Conservation (phyloP, 257 asterid species). For the Ehretia macrophylla region DNA sequence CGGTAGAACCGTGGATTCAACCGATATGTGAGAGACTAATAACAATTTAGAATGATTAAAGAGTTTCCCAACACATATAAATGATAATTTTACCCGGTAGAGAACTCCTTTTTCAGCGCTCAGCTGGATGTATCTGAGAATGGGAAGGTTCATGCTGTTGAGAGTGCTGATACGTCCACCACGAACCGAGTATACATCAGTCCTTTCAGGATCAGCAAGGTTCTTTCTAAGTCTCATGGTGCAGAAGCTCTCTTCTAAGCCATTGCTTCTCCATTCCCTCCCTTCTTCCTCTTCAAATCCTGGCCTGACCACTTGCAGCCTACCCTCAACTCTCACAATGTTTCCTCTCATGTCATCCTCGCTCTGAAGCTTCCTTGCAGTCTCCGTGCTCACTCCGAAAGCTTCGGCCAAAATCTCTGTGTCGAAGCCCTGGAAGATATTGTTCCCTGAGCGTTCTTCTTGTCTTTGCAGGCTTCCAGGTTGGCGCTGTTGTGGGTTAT, state of each 20-base stretch:
- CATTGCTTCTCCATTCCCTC: conserved; percentile 19
- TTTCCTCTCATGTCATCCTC: conserved; percentile 37
- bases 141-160: conserved; percentile 54
- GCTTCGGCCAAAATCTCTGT: conserved; percentile 27
- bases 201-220: conserved; percentile 29
- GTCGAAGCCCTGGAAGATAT: conserved; percentile 31
- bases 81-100: conserved; percentile 33
- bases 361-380: conserved; percentile 25
- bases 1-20: too few species aligned
- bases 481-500: conserved; percentile 17
- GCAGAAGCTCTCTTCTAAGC: conserved; percentile 60
- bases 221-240: conserved; percentile 34
- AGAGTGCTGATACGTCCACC: conserved; percentile 48
- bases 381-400: conserved; percentile 23
- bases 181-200: conserved; percentile 49
- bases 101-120: conserved; percentile 55
- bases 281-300: conserved; percentile 14
- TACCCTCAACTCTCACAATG: conserved; percentile 35
- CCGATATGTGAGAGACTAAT: too few species aligned
- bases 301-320: conserved; percentile 30
- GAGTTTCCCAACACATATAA: too few species aligned
- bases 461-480: conserved; percentile 5
- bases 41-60: too few species aligned
- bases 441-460: conserved; percentile 18
- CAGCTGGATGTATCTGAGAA: conserved; percentile 36